These are phyloP conservation scores for Lanmaoa pseudosensibilis DNA, from an alignment of 768 basidiomycete species.

Conservation along the genomic window DNA sequence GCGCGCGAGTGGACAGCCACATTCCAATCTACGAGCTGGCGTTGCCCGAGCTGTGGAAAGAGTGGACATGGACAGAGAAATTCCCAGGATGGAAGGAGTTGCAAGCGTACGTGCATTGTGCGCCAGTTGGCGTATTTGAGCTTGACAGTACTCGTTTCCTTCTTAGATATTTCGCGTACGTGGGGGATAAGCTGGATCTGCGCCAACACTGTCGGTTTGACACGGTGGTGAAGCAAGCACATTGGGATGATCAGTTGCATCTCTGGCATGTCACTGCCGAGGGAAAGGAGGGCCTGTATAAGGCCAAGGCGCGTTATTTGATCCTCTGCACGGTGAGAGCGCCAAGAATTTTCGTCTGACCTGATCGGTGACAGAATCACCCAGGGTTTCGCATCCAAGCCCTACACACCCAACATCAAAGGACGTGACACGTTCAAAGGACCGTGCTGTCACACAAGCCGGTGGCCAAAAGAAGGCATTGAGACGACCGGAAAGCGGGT, in stretches of 20 bases:
- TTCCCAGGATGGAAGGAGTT: slow-evolving; percentile 6
- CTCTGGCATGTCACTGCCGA: slow-evolving; percentile 11
- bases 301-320: slow-evolving; percentile 4
- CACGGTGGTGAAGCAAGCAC: slow-evolving; percentile 10
- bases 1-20: slow-evolving; percentile 10
- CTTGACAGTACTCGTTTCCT: neutral
- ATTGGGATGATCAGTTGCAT: slow-evolving; percentile 15
- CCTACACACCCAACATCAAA: slow-evolving; percentile 15
- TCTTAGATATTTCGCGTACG: slow-evolving; percentile 8
- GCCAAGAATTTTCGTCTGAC: neutral
- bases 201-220: slow-evolving; percentile 15
- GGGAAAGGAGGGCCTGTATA: slow-evolving; percentile 1
- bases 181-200: slow-evolving; percentile 10
- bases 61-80: slow-evolving; percentile 18
- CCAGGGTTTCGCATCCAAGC: slow-evolving; percentile 8
- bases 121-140: too few relatives aligned
- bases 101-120: slow-evolving; percentile 5
- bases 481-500: slow-evolving; percentile 11
- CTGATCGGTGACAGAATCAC: neutral
- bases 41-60: slow-evolving; percentile 13
- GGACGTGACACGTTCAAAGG: slow-evolving; percentile 13
- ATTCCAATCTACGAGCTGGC: slow-evolving; percentile 11
- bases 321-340: slow-evolving; percentile 10
- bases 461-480: slow-evolving; percentile 14
- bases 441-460: slow-evolving; percentile 3